Percentiles rank a stretch among this genome's conserved stretches.
Evolutionary conservation across 108 stramenopile species (phyloP).

Genomic region (Cyclotella kingstonii): DNA sequence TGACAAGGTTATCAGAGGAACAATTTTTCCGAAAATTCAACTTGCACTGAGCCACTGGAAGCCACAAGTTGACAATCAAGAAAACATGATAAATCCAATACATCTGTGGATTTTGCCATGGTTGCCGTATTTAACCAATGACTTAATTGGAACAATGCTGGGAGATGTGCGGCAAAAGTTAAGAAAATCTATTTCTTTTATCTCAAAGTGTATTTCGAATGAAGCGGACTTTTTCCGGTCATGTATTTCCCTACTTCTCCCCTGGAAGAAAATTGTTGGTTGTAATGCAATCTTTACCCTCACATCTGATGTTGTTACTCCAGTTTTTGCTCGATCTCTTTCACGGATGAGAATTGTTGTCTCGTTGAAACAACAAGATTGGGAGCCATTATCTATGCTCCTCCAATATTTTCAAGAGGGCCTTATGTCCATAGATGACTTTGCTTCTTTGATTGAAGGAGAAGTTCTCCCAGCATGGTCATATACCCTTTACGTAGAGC

Average conservation of each 20-base stretch:
- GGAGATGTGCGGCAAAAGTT: constrained; percentile 65
- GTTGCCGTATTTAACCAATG: constrained; percentile 68
- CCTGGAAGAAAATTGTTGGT: constrained; percentile 63
- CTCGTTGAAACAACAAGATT: constrained; percentile 33
- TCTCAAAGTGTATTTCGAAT: constrained; percentile 39
- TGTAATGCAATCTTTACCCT: constrained; percentile 41
- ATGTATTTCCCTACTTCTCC: constrained; percentile 33
- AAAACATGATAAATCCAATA: constrained; percentile 40
- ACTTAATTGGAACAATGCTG: constrained; percentile 50
- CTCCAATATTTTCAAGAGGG: constrained; percentile 43
- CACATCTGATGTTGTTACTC: constrained; percentile 51
- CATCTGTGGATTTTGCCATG: constrained; percentile 82
- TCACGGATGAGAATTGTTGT: constrained; percentile 20
- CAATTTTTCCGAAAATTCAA: constrained; percentile 48
- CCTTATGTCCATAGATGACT: constrained; percentile 58
- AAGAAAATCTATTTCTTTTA: constrained; percentile 46
- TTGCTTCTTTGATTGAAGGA: constrained; percentile 74
- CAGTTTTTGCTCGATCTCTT: constrained; percentile 52
- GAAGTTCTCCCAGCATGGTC: constrained; percentile 62
- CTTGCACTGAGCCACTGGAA: constrained; percentile 55
- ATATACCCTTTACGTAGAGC: constrained; percentile 21
- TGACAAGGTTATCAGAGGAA: constrained; percentile 32
- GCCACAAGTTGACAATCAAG: constrained; percentile 38
- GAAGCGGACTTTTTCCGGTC: constrained; percentile 45
- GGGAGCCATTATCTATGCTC: constrained; percentile 30